A percentile compares a stretch with the other conserved stretches of the same genome.
These are phyloP conservation scores for Candida dendrica DNA, from an alignment of 805 yeast genomes.

Conservation along the genomic window DNA sequence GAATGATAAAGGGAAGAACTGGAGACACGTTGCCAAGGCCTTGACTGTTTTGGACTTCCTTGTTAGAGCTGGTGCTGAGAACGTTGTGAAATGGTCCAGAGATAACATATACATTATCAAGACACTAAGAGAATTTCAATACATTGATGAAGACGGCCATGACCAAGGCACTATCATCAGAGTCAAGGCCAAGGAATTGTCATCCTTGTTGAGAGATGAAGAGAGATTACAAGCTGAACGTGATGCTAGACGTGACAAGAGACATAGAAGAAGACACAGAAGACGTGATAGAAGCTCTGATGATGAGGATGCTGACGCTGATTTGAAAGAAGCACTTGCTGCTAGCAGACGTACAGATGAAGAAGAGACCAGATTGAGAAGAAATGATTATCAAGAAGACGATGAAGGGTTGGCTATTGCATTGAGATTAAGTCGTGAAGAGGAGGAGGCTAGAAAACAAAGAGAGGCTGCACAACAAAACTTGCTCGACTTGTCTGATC, in stretches of 20 bases:
- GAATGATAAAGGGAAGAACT: conserved; percentile 93
- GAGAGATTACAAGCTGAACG: conserved; percentile 74
- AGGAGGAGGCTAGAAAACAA: conserved; percentile 58
- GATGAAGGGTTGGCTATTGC: conserved; percentile 61
- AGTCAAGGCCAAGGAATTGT: conserved; percentile 84
- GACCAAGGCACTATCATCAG: conserved; percentile 89
- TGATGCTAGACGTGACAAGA: conserved; percentile 25
- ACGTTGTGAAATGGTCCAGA: conserved; percentile 86
- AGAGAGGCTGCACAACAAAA: conserved; percentile 36
- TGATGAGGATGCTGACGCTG: conserved; percentile 52
- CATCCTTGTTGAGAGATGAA: conserved; percentile 71
- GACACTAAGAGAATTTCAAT: conserved; percentile 85
- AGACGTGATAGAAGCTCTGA: conserved; percentile 20
- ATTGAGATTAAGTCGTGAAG: conserved; percentile 64
- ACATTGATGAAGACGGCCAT: conserved; percentile 63
- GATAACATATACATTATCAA: conserved; percentile 84
- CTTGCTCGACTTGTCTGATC: conserved; percentile 45
- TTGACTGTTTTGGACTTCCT: conserved; percentile 83
- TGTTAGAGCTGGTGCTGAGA: conserved; percentile 79
- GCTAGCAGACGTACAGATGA: conserved; percentile 77
- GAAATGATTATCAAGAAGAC: conserved; percentile 32
- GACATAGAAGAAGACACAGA: conserved; percentile 27
- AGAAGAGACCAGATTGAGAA: conserved; percentile 63
- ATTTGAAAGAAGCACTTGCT: conserved; percentile 72
- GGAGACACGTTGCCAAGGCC: conserved; percentile 94